These are phyloP conservation scores for Tolypocladium pustulatum DNA, from an alignment of 2,329 filamentous ascomycete species.

Conservation along the genomic window DNA sequence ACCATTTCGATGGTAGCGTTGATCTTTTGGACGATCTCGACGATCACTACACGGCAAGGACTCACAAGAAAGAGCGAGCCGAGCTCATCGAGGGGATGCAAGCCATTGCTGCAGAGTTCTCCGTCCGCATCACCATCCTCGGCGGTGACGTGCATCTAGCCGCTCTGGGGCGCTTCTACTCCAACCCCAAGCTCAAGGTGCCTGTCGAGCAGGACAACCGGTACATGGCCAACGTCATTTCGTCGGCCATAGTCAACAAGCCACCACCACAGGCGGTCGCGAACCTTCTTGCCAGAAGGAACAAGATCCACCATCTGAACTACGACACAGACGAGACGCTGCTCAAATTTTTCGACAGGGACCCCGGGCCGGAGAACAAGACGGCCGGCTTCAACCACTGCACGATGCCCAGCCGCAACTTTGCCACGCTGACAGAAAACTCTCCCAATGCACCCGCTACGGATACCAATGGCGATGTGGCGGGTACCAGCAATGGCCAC, in stretches of 20 bases:
- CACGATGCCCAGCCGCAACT: conserved; percentile 90
- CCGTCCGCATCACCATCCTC: conserved; percentile 81
- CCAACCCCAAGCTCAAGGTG: conserved; percentile 69
- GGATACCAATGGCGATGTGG: conserved; percentile 13
- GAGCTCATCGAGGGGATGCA: conserved; percentile 73
- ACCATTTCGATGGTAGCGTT: conserved; percentile 86
- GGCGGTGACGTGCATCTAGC: conserved; percentile 91
- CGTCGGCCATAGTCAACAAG: conserved; percentile 92
- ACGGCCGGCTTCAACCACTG: conserved; percentile 67
- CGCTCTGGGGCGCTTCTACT: conserved; percentile 89
- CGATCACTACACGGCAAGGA: conserved; percentile 88
- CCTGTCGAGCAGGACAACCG: conserved; percentile 74
- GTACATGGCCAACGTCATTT: conserved; percentile 92
- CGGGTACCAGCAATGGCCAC: conserved; percentile 7
- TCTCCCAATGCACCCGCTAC: conserved; percentile 41
- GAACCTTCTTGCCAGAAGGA: conserved; percentile 81
- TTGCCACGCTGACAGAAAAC: conserved; percentile 83
- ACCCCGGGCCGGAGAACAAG: conserved; percentile 70
- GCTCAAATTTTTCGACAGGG: conserved; percentile 82
- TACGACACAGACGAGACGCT: conserved; percentile 80
- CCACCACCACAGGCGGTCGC: conserved; percentile 80
- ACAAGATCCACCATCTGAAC: conserved; percentile 67
- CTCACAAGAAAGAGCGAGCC: conserved; percentile 82
- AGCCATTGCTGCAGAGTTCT: conserved; percentile 72
- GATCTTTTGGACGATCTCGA: conserved; percentile 89